Base-by-base conservation (phyloP, 306 rosid genomes). In the Biancaea sappan region DNA sequence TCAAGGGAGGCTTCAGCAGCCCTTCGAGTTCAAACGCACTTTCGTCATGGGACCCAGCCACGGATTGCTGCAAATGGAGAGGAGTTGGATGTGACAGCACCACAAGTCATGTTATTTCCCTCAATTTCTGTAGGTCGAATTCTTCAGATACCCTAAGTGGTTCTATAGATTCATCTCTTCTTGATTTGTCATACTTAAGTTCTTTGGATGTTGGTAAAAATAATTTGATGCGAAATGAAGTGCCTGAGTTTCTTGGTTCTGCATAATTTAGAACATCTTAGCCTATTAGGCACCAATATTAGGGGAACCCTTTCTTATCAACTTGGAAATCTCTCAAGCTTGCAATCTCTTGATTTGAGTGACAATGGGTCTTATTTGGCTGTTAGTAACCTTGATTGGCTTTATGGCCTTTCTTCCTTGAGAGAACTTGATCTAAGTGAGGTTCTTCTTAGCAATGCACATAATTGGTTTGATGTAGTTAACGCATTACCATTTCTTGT, bases 21-120 rank as follows among this genome's bases (percentile, higher is more conserved):
- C 46, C 37, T 15, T 44, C 50, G 6, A 15, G 19, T 72, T 65
- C 74, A 46, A 66, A 72, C 63, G 21, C 21, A 14, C 47, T 79
- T 25, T 65, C 69, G 14, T 43, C 83, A 3, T 66, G 83, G 83
- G 13, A 0, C 35, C 5, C 5, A n/a, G 35, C 6, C 19, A 18
- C 1, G 57, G 53, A 80, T 69, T 69, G 52, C 26, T 80, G 84
- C 80, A 16, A 60, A 7, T 80, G 84, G 80, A 52, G 12, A 12
- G 84, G 84, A 26, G 84, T 74, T 28, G 53, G 44, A 59, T 74
- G 84, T 7, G 41, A 60, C 78, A 58, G 16, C 47, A 68, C 66
- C 56, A 24, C 84, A 66, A 76, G 80, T 80, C 76, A 60, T 69
- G 84, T 80, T 69, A 73, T 46, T 14, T 64, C 72, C 3, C 76